Percentiles rank a stretch among this genome's conserved stretches.
phyloP scores from a whole-genome alignment of 208 protist species.

The Tritrichomonas musculus region DNA sequence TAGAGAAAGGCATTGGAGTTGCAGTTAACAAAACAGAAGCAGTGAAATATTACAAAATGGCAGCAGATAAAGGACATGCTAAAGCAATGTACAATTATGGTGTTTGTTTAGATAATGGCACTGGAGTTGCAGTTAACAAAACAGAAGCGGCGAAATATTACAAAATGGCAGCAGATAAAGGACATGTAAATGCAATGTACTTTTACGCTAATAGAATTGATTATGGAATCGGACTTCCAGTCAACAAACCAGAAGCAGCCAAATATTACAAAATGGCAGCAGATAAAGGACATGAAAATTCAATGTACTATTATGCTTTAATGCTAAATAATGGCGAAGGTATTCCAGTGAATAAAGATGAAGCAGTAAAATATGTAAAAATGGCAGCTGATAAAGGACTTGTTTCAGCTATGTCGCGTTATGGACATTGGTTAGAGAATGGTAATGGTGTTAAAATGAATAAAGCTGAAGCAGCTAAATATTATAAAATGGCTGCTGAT shows the following conservation, averaged over 20 bases:
- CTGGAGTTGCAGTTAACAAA: neutral
- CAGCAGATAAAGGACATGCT: neutral
- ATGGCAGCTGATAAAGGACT: neutral
- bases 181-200: neutral
- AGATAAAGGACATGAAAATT: neutral
- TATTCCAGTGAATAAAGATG: neutral
- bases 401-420: neutral
- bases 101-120: neutral
- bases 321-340: neutral
- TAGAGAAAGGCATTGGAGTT: neutral
- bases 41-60: neutral
- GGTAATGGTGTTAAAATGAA: neutral
- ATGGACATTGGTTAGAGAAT: neutral
- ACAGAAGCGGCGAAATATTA: neutral
- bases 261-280: neutral
- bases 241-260: neutral
- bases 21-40: neutral
- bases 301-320: neutral
- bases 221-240: neutral
- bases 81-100: neutral
- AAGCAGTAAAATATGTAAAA: neutral
- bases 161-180: constrained; percentile 4
- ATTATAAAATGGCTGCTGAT: neutral
- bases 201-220: neutral
- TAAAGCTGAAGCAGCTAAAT: neutral